These are phyloP conservation scores for Aspergillus awamori DNA, from an alignment of 2,329 filamentous ascomycete genomes.

Conservation along the genomic window DNA sequence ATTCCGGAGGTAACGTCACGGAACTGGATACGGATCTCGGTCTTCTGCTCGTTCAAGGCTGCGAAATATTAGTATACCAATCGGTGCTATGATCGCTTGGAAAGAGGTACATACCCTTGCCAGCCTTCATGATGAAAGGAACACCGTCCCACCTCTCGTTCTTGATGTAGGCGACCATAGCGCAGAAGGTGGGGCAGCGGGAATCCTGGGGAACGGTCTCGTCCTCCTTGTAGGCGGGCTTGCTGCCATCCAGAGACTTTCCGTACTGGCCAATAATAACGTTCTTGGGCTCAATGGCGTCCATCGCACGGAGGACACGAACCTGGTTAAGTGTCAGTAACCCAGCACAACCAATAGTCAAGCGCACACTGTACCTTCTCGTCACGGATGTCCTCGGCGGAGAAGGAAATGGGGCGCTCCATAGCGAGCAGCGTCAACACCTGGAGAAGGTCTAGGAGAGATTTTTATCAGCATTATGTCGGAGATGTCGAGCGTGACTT, in stretches of 20 bases:
- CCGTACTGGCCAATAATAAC: constrained; percentile 99
- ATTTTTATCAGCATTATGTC: constrained; percentile 16
- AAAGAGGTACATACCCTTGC: constrained; percentile 62
- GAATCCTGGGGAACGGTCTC: constrained; percentile 97
- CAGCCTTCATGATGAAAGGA: constrained; percentile 98
- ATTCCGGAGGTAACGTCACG: constrained; percentile 99
- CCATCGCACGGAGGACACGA: constrained; percentile 89
- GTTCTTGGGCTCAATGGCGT: constrained; percentile 96
- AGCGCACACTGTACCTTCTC: constrained; percentile 66
- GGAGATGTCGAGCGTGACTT: background rate
- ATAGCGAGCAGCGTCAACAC: constrained; percentile 95
- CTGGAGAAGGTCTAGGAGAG: constrained; percentile 76
- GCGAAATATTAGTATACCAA: constrained; percentile 22
- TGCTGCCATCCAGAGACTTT: constrained; percentile 91
- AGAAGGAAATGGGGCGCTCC: constrained; percentile 98
- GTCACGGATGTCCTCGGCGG: constrained; percentile 95
- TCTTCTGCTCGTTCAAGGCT: constrained; percentile 99
- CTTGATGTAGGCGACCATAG: constrained; percentile 97
- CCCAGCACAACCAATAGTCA: background rate
- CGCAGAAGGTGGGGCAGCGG: constrained; percentile 96
- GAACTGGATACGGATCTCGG: constrained; percentile 98
- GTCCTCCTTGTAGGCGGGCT: constrained; percentile 98
- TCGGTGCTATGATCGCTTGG: background rate
- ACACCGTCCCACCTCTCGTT: constrained; percentile 99
- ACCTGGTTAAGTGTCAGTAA: constrained; percentile 51